Conservation (phyloP, 2,329 filamentous ascomycete species). For the Talaromyces sp. region DNA sequence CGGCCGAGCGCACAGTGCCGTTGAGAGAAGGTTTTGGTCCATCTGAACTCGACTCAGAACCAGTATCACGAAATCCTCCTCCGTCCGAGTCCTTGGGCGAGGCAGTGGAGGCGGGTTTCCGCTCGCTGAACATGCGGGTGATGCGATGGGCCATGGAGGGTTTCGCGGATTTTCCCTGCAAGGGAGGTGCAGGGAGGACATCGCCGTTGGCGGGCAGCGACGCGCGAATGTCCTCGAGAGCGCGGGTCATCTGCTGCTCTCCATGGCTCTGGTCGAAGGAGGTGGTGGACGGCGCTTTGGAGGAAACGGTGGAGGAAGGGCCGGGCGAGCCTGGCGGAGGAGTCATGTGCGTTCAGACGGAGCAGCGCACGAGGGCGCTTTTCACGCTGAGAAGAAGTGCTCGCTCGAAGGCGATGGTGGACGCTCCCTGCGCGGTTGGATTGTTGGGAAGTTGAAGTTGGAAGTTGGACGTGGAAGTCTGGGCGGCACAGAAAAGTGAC, state of each 20-base stretch:
- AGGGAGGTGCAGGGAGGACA: conserved; percentile 25
- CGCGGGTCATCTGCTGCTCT: conserved; percentile 39
- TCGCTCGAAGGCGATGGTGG: neutral
- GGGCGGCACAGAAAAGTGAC: neutral
- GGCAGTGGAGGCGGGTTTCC: conserved; percentile 24
- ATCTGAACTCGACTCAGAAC: conserved; percentile 35
- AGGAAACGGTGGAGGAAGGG: conserved; percentile 39
- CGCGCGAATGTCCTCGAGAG: conserved; percentile 40
- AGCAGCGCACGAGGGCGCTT: conserved; percentile 11
- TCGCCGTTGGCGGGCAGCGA: conserved; percentile 31
- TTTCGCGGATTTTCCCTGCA: conserved; percentile 29
- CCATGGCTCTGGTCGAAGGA: conserved; percentile 36
- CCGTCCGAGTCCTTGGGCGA: conserved; percentile 11
- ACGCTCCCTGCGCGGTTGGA: neutral
- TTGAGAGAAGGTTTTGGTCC: conserved; percentile 28
- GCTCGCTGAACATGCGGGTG: conserved; percentile 45
- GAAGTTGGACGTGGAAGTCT: neutral
- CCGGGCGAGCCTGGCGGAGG: conserved; percentile 19
- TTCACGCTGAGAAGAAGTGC: conserved; percentile 2
- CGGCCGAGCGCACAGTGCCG: conserved; percentile 25
- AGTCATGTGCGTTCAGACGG: conserved; percentile 17
- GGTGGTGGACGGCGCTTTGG: conserved; percentile 39
- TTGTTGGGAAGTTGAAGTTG: neutral
- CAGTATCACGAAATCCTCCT: conserved; percentile 24
- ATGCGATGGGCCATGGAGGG: conserved; percentile 42